Conservation (phyloP, 2,329 filamentous ascomycete genomes). For the Aspergillus quadricinctus region DNA sequence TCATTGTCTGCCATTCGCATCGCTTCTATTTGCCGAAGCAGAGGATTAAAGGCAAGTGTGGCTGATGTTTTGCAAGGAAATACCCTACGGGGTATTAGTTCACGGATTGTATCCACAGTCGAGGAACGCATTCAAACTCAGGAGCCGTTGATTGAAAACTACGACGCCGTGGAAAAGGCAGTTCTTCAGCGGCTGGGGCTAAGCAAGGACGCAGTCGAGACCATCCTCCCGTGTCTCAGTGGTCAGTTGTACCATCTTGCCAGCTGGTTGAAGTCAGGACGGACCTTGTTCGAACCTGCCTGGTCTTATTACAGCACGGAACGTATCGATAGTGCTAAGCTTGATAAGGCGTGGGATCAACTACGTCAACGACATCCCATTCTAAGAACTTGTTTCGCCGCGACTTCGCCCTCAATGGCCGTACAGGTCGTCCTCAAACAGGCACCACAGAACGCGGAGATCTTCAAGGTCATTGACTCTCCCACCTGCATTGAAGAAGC, state of each 20-base stretch:
- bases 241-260: slow-evolving; percentile 31
- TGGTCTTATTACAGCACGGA: slow-evolving; percentile 25
- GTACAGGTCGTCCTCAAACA: slow-evolving; percentile 30
- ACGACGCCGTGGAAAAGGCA: slow-evolving; percentile 5
- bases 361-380: slow-evolving; percentile 30
- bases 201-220: slow-evolving; percentile 19
- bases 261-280: slow-evolving; percentile 29
- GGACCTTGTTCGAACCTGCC: slow-evolving; percentile 27
- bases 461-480: slow-evolving; percentile 21
- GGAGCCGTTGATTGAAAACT: slow-evolving; percentile 12
- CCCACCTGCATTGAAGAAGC: slow-evolving; percentile 8
- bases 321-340: slow-evolving; percentile 20
- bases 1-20: slow-evolving; percentile 30
- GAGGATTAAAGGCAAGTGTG: slow-evolving; percentile 24
- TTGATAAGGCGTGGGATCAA: slow-evolving; percentile 25
- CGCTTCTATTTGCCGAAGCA: slow-evolving; percentile 22
- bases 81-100: slow-evolving; percentile 26
- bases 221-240: slow-evolving; percentile 27
- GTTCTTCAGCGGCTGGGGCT: slow-evolving; percentile 15
- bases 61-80: slow-evolving; percentile 31
- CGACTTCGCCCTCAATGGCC: slow-evolving; percentile 18
- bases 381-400: slow-evolving; percentile 32
- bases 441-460: slow-evolving; percentile 7
- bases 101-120: slow-evolving; percentile 12
- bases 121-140: not conserved